Base-by-base conservation (phyloP, 2,329 filamentous ascomycete species). In the Didymella glomerata region DNA sequence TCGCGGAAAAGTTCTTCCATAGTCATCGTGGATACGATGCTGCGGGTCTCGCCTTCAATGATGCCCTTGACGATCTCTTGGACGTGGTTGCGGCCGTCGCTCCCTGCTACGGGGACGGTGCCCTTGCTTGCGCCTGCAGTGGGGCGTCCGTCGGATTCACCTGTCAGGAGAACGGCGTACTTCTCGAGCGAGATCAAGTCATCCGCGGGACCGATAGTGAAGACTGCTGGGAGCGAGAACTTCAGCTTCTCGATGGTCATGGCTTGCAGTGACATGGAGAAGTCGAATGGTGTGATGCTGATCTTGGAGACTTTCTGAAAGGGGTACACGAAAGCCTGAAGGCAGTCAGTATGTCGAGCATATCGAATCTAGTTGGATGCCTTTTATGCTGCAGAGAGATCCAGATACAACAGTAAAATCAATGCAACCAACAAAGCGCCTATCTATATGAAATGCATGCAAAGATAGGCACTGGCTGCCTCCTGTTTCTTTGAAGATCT, bases 221-320 rank as follows among this genome's bases (percentile, higher is more conserved):
- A 95, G 63, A 95, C 90, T 11, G 92, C 91, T 2, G 91, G 92
- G 0, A 95, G 84, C 5, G 88, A 83, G 74, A 95, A 93, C 64
- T 93, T 90, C 3, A 95, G 84, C 76, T 96, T 96, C 80, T 96
- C 92, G 68, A 89, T 87, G 18, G 92, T 96, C 92, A 96, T 96
- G 56, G 92, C 92, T 73, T 93, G 90, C 1, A 96, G 81, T 56
- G 88, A 88, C 84, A 96, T 91, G 58, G 85, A 86, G 77, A 95
- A 94, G 78, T 96, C 92, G 72, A 91, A 91, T 0, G 90, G 90
- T 65, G 88, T 88, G 69, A 91, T 88, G 62, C 82, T 85, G 60
- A 81, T 78, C 52, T 77, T 79, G 16, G 72, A 75, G 25, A 77
- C 70, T 60, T 78, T 77, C 48, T 78, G 76, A 41, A 78, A 75